Percentiles rank a stretch among this genome's conserved stretches.
These are phyloP conservation scores for Paecilomyces sp. DNA, from an alignment of 2,329 filamentous ascomycete species.

Conservation along the genomic window DNA sequence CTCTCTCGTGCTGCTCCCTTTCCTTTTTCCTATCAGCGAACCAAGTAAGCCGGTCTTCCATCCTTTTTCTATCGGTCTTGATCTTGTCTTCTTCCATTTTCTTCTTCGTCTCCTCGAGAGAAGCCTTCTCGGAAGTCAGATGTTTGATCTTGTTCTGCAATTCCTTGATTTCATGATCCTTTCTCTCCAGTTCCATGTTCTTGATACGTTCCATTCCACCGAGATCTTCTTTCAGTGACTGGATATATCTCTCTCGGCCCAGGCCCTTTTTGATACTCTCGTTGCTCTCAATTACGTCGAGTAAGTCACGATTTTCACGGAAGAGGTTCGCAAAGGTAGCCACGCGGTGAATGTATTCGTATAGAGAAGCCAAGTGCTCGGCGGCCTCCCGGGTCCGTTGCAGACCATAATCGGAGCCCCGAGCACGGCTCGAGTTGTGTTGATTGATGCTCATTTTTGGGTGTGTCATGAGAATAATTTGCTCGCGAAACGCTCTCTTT, in stretches of 20 bases:
- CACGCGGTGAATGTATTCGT: background rate
- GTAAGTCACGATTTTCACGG: background rate
- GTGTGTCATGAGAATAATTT: background rate
- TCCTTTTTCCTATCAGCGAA: background rate
- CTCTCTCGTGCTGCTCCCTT: background rate
- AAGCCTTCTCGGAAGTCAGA: background rate
- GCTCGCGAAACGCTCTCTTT: background rate
- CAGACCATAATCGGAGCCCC: background rate
- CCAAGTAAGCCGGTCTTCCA: background rate
- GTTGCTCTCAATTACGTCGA: background rate
- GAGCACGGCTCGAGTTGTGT: background rate
- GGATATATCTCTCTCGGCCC: background rate
- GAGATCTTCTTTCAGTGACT: background rate
- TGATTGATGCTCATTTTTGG: background rate
- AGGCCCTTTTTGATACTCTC: background rate
- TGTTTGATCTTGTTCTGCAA: background rate
- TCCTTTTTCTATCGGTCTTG: constrained; percentile 10
- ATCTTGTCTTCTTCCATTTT: constrained; percentile 3
- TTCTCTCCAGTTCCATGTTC: background rate
- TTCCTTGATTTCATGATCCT: background rate
- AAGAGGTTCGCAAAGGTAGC: background rate
- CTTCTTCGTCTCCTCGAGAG: background rate
- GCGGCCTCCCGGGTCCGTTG: background rate
- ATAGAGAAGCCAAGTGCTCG: background rate
- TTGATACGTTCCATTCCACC: background rate